Conservation (phyloP, 2,329 filamentous ascomycete genomes). For the Teratosphaeria destructans region DNA sequence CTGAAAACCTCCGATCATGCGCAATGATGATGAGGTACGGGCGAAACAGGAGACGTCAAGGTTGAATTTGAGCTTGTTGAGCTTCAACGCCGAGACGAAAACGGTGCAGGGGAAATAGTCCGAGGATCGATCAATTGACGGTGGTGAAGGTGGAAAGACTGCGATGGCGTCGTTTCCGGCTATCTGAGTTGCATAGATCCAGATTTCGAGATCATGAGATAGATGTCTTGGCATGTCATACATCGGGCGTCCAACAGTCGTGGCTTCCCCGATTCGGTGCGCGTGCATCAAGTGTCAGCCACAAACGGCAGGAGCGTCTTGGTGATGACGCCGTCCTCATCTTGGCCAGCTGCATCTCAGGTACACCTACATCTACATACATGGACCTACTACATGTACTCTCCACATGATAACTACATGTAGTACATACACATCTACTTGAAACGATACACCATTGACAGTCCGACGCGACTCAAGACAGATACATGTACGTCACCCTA, state of each 20-base stretch:
- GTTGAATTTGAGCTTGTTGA: not conserved
- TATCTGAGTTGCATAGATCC: not conserved
- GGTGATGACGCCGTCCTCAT: not conserved
- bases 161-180: not conserved
- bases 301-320: not conserved
- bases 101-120: not conserved
- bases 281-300: not conserved
- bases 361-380: not conserved
- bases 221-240: not conserved
- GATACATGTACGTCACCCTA: too few relatives aligned
- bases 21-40: not conserved
- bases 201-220: not conserved
- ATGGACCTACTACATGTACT: too few relatives aligned
- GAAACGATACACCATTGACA: not conserved
- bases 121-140: not conserved
- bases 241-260: not conserved
- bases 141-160: not conserved
- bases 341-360: not conserved
- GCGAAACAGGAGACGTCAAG: not conserved
- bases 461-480: too few relatives aligned
- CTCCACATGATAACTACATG: too few relatives aligned
- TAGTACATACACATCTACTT: not conserved
- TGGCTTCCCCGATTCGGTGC: not conserved
- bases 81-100: not conserved
- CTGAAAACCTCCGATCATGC: not conserved